These are phyloP conservation scores for Scedosporium aurantiacum DNA, from an alignment of 2,329 filamentous ascomycete species.

Conservation along the genomic window DNA sequence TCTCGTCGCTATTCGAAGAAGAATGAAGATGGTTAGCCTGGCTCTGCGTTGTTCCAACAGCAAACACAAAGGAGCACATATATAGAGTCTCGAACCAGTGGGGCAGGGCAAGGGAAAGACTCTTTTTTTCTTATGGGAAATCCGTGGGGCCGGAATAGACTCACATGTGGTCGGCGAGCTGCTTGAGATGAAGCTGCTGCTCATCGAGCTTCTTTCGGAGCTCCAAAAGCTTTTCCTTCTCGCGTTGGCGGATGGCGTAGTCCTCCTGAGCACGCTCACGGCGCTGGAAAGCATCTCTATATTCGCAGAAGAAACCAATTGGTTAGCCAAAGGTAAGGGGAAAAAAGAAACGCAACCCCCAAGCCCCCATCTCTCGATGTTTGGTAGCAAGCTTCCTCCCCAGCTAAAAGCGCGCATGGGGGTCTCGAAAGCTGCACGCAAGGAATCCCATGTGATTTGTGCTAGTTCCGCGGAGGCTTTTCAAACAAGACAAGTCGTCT, in stretches of 20 bases:
- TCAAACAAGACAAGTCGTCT: background rate
- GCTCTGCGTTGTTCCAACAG: background rate
- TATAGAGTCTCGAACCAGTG: too few relatives aligned
- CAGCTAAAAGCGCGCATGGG: background rate
- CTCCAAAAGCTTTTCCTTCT: slow-evolving; percentile 77
- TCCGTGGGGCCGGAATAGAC: slow-evolving; percentile 19
- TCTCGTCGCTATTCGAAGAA: slow-evolving; percentile 50
- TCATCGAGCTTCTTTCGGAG: slow-evolving; percentile 63
- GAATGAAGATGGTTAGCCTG: background rate
- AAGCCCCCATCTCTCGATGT: background rate
- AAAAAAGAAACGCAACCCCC: background rate
- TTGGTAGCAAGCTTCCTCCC: background rate
- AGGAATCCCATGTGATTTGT: too few relatives aligned
- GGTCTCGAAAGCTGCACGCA: background rate
- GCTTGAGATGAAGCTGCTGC: slow-evolving; percentile 74
- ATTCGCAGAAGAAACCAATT: slow-evolving; percentile 8
- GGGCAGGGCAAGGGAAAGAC: too few relatives aligned
- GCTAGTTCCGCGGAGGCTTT: too few relatives aligned
- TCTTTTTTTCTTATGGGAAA: background rate
- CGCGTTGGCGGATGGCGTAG: slow-evolving; percentile 72
- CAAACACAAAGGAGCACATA: background rate
- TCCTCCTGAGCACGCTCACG: slow-evolving; percentile 84
- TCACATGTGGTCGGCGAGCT: slow-evolving; percentile 80
- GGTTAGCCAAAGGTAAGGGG: background rate
- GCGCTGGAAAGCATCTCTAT: slow-evolving; percentile 82